phyloP scores from a whole-genome alignment of 163 green algal genomes.

The Chlamydomonas reinhardtii region DNA sequence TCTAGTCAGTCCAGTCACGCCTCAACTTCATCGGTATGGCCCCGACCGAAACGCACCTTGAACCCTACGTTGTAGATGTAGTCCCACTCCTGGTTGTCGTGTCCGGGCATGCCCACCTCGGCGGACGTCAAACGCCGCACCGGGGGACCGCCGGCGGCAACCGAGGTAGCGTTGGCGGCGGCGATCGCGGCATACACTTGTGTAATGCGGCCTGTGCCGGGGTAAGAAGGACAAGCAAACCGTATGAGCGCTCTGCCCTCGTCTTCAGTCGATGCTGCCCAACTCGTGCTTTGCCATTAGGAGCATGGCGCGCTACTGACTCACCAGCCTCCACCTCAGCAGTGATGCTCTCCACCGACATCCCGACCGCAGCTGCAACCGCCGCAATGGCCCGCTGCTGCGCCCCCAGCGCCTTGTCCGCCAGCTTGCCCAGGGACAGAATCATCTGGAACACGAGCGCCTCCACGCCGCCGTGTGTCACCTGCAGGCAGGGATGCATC shows the following conservation, averaged over 20 bases:
- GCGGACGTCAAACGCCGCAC: too few species aligned
- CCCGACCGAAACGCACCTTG: too few species aligned
- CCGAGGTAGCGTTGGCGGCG: background rate
- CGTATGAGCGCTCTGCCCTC: too few species aligned
- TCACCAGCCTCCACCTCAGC: background rate
- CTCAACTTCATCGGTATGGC: too few species aligned
- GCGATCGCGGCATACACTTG: background rate
- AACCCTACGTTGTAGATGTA: background rate
- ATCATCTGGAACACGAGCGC: background rate
- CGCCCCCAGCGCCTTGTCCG: background rate
- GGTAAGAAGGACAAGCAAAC: too few species aligned
- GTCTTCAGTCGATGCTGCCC: too few species aligned
- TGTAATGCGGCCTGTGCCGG: too few species aligned
- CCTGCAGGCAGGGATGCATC: background rate
- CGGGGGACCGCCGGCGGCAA: background rate
- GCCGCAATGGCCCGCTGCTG: background rate
- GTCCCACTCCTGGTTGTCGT: background rate
- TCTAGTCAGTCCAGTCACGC: too few species aligned
- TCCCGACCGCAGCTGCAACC: too few species aligned
- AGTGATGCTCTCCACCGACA: background rate
- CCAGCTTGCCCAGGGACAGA: background rate
- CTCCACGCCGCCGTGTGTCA: background rate
- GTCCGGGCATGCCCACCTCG: background rate
- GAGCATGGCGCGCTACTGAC: background rate
- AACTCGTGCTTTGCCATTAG: too few species aligned